Evolutionary conservation across 371 early-diverging fungal genomes (phyloP), one percentile per base, ranked within the genome.

Genomic region (Mucor circinelloides): DNA sequence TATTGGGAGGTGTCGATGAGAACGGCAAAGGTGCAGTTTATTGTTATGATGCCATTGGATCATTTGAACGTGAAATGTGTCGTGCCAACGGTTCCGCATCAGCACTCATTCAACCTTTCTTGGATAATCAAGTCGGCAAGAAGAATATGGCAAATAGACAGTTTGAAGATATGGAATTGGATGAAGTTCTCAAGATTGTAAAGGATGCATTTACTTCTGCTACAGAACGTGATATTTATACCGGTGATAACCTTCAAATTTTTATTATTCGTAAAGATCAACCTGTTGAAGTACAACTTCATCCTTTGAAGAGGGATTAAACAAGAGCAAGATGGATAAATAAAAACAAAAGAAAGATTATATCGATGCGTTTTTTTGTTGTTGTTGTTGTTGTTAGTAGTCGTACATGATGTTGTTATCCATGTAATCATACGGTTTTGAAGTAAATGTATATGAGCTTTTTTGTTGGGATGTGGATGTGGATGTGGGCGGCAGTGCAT

Each of bases 141-240:
- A 90, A 91, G 76, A 92, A 95, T 70, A 90, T 88, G 75, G 73
- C 77, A 31, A 74, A 77, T 57, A 75, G 58, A 48, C 60, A 68
- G 13, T 78, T 65, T 38, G 58, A 56, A 17, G 79, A 76, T 6
- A 62, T 91, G 50, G 65, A 89, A 21, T 68, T 91, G 31, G 94
- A 94, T 10, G 78, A 87, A 60, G 97, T 91, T 10, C 65, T 93
- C 30, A 82, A 88, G 54, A 83, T 99, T 60, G 94, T 94, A 58
- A 96, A 94, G 76, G 99, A 99, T 72, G 96, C 99, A 19, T 99
- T 99, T 81, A 95, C 95, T 17, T 91, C 96, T 28, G 99, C 99
- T 32, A 93, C 99, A 6, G 99, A 99, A 83, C 94, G 99, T 72
- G 99, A 99, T 83, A 99, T 99, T 66, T 93, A 99, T 84, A 99